Conservation (phyloP, 2,329 filamentous ascomycete species). For the Calonectria fujianensis region DNA sequence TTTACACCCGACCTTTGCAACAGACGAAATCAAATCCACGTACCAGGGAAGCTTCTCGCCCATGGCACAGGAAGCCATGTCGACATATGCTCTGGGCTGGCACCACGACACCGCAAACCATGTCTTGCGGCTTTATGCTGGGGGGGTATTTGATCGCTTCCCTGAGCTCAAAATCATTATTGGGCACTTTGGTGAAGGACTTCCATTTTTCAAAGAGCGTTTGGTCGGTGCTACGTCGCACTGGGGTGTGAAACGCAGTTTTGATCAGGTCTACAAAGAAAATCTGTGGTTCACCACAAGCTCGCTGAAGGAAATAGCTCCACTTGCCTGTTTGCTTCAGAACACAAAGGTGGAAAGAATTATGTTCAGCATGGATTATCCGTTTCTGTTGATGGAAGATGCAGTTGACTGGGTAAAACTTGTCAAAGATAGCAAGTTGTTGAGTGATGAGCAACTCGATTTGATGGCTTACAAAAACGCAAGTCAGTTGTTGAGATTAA, state of each 20-base stretch:
- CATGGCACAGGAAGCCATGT: background rate
- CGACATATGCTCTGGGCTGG: conserved; percentile 12
- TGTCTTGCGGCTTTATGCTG: background rate
- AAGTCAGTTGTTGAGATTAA: background rate
- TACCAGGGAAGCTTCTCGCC: conserved; percentile 10
- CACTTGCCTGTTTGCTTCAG: conserved; percentile 11
- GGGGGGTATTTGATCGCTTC: conserved; percentile 10
- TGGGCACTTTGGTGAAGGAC: conserved; percentile 9
- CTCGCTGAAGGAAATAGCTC: background rate
- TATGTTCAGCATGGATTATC: conserved; percentile 14
- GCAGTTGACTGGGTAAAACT: background rate
- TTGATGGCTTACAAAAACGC: background rate
- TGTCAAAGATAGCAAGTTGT: background rate
- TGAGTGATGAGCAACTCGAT: background rate
- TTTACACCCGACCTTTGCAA: conserved; percentile 2
- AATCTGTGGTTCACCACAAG: conserved; percentile 17
- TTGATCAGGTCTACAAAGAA: conserved; percentile 9
- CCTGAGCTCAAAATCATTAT: conserved; percentile 1
- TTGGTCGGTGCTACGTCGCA: background rate
- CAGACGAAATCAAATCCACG: background rate
- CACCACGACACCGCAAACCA: conserved; percentile 1
- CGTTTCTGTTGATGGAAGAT: background rate
- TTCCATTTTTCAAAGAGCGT: conserved; percentile 1
- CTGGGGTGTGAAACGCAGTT: background rate
- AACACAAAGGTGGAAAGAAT: conserved; percentile 11